Evolutionary conservation across 139 green algal genomes (phyloP).

Genomic region (Asterochloris sp.): DNA sequence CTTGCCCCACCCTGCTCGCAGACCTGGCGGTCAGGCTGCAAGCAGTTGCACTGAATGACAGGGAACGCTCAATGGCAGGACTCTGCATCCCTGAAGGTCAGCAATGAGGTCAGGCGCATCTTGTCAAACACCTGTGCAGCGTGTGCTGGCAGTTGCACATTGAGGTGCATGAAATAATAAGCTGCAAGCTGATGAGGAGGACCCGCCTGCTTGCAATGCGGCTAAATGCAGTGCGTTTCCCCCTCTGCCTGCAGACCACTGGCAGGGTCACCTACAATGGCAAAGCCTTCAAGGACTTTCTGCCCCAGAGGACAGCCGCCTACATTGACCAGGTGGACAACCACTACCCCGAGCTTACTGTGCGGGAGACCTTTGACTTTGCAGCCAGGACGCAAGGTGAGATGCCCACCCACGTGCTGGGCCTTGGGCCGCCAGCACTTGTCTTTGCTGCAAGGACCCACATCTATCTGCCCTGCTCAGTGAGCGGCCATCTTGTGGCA

Average conservation of each 20-base stretch:
- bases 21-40: background rate
- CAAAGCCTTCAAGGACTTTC: slow-evolving; percentile 43
- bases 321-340: slow-evolving; percentile 51
- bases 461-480: background rate
- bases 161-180: background rate
- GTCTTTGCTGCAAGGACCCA: background rate
- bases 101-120: background rate
- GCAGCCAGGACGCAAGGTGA: slow-evolving; percentile 19
- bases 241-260: background rate
- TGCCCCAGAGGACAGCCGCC: slow-evolving; percentile 39
- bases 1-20: background rate
- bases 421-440: too few relatives aligned
- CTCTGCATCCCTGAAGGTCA: background rate
- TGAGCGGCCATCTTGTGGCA: background rate
- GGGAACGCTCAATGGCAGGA: too few relatives aligned
- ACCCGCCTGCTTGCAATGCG: background rate
- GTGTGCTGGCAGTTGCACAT: background rate
- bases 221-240: too few relatives aligned
- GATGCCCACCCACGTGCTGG: too few relatives aligned
- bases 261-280: slow-evolving; percentile 62
- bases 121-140: background rate
- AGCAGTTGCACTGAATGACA: too few relatives aligned
- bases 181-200: background rate
- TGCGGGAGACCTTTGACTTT: slow-evolving; percentile 51
- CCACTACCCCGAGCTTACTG: slow-evolving; percentile 41